Evolutionary conservation across 352 stramenopile species (phyloP).

Genomic region (Pythium phragmitis): DNA sequence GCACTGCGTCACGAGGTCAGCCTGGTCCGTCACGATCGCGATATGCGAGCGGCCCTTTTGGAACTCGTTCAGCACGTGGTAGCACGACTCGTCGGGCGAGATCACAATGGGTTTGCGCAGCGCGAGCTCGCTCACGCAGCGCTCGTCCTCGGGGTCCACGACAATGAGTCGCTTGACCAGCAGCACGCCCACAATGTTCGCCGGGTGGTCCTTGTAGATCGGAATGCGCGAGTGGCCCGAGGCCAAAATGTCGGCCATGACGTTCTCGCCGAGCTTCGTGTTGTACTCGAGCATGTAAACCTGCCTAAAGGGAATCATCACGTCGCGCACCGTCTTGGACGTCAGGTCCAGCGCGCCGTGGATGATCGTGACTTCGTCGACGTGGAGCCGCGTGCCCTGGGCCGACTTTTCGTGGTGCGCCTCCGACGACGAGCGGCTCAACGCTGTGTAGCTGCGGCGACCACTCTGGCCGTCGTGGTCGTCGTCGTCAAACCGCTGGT

Average conservation of each 20-base stretch:
- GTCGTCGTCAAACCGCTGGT: not conserved
- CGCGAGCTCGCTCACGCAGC: conserved; percentile 55
- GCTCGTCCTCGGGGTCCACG: conserved; percentile 75
- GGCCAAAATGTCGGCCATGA: conserved; percentile 81
- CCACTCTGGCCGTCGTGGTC: not conserved
- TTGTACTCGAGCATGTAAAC: conserved; percentile 89
- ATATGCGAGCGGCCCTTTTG: conserved; percentile 87
- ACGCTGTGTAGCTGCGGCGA: not conserved
- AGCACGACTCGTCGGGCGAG: conserved; percentile 74
- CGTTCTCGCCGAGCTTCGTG: conserved; percentile 66
- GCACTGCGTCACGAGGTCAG: conserved; percentile 45
- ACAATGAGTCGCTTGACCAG: conserved; percentile 91
- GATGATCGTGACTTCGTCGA: conserved; percentile 91
- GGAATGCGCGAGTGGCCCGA: conserved; percentile 88
- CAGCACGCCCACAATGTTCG: conserved; percentile 80
- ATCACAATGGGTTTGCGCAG: conserved; percentile 84
- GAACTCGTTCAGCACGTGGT: conserved; percentile 91
- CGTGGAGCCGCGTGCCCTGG: conserved; percentile 53
- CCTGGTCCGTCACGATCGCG: conserved; percentile 69
- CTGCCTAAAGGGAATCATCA: conserved; percentile 87
- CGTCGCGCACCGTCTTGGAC: conserved; percentile 77
- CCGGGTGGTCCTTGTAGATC: conserved; percentile 73
- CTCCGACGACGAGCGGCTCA: not conserved
- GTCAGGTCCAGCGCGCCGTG: conserved; percentile 89
- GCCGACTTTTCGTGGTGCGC: conserved; percentile 30